A percentile compares a stretch with the other conserved stretches of the same genome.
Evolutionary conservation across 2,329 filamentous ascomycete genomes (phyloP).

Genomic region (Aspergillus calidoustus): DNA sequence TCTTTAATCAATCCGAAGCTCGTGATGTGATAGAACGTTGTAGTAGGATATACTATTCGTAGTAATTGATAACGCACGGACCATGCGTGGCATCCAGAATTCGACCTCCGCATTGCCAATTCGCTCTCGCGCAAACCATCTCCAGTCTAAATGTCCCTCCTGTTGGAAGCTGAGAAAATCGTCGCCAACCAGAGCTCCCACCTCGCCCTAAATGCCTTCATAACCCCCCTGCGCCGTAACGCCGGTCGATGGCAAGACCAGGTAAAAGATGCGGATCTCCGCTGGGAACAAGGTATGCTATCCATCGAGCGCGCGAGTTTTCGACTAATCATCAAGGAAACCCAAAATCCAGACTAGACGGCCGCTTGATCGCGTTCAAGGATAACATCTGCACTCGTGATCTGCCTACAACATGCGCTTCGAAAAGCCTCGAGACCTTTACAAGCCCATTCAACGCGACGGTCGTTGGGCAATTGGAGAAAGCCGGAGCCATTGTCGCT

Average conservation of each 20-base stretch:
- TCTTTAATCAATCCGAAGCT: too few relatives aligned
- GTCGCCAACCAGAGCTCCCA: conserved; percentile 46
- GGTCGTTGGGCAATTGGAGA: conserved; percentile 70
- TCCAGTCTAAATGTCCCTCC: conserved; percentile 46
- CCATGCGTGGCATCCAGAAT: not conserved
- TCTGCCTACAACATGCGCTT: conserved; percentile 82
- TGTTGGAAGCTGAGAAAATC: conserved; percentile 50
- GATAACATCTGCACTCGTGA: conserved; percentile 74
- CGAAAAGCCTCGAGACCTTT: conserved; percentile 72
- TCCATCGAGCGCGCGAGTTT: too few relatives aligned
- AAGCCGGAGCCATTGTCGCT: conserved; percentile 65
- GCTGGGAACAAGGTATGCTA: conserved; percentile 39
- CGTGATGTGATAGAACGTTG: not conserved
- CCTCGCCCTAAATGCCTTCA: conserved; percentile 46
- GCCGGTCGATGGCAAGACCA: conserved; percentile 41
- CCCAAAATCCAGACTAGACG: conserved; percentile 46
- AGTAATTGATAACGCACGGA: not conserved
- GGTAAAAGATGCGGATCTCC: conserved; percentile 43
- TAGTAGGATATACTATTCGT: not conserved
- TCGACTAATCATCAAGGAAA: conserved; percentile 32
- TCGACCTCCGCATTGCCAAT: not conserved
- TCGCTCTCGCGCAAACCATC: not conserved
- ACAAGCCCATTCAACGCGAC: conserved; percentile 81
- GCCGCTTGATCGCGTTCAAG: conserved; percentile 67
- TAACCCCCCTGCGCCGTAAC: conserved; percentile 42